Evolutionary conservation across 345 rosid species (phyloP), one percentile per base, ranked within the genome.

Genomic region (Dipteronia sinensis): DNA sequence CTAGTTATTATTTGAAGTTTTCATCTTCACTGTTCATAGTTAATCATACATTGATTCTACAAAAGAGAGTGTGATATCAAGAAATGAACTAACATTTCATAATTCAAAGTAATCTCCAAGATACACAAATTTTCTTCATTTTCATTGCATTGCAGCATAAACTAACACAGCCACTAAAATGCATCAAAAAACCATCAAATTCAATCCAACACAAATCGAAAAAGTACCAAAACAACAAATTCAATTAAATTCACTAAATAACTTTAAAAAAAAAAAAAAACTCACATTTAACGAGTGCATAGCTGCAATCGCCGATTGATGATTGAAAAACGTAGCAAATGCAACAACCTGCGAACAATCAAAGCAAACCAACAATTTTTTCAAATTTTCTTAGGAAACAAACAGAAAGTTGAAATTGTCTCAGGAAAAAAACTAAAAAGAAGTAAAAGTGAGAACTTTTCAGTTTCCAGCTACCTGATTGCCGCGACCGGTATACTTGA

Each of bases 401-500:
- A 75, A 68, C 66, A 42, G 80, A 72, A 63, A 77, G 65, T 23
- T 19, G 71, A 17, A 7, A 13, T 46, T 25, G 1, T 9, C 10
- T 0, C 3, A 12, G 10, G 11, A 9, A 23, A 71, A 38, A 5
- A 1, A 3, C 38, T 34, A 11, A 7, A 4, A 25, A 0, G 31
- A 42, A 47, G 51, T 53, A 16, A 16, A 53, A 56, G 7, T 17
- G 40, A 76, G 61, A 47, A 10, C 9, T n/a, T 53, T 53, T 49
- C 55, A 15, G 53, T 42, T 42, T 46, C 49, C 16, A 38, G 7
- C 22, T 55, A 91, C 98, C 97, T 93, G 97, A 82, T 93, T 88
- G 76, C 98, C 97, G 3, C 93, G 93, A 63, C 98, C 98, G 27
- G 97, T 93, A 84, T 95, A 95, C 85, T 95, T 93, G 79, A 95